Percentiles rank a stretch among this genome's conserved stretches.
Evolutionary conservation across 129 eudicot genomes (phyloP).

Genomic region (Daucus carota): DH1_v3.0 NC_030383.2:59916501-59917000

Average conservation of each 20-base stretch:
- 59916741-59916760: background rate
- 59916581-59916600: too few relatives aligned
- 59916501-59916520: too few relatives aligned
- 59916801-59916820: background rate
- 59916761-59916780: background rate
- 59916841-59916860: background rate
- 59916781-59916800: too few relatives aligned
- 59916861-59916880: background rate
- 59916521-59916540: too few relatives aligned
- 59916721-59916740: background rate
- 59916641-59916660: background rate
- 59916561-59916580: too few relatives aligned
- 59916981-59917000: slow-evolving; percentile 65
- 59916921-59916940: slow-evolving; percentile 92
- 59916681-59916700: background rate
- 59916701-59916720: background rate
- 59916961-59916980: slow-evolving; percentile 85
- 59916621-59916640: too few relatives aligned
- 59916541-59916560: too few relatives aligned
- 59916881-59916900: background rate
- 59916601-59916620: too few relatives aligned
- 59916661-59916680: background rate
- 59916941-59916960: slow-evolving; percentile 87
- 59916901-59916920: slow-evolving; percentile 10
- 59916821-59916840: background rate